phyloP scores from a whole-genome alignment of 352 stramenopile species.

The Phytophthora sojae region DNA sequence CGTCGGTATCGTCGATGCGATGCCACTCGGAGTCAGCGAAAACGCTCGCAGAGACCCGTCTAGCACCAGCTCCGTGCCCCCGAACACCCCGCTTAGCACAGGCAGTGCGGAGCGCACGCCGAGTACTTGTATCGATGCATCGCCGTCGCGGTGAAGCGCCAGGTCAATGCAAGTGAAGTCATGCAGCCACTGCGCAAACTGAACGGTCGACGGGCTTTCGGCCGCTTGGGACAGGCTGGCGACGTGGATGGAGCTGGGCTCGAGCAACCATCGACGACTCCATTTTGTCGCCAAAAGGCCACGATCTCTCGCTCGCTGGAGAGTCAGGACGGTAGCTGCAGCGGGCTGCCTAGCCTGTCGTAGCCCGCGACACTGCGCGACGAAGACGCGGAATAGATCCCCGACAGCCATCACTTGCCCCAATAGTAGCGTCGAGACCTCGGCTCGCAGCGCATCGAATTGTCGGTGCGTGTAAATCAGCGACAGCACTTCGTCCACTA shows the following conservation, averaged over 20 bases:
- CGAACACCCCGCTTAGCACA: neutral
- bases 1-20: constrained; percentile 20
- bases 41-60: constrained; percentile 35
- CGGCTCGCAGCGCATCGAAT: constrained; percentile 13
- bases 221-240: too few relatives aligned
- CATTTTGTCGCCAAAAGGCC: too few relatives aligned
- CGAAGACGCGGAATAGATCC: constrained; percentile 11
- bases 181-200: neutral
- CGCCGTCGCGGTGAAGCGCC: neutral
- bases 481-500: constrained; percentile 46
- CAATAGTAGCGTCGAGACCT: constrained; percentile 14
- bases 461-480: constrained; percentile 18
- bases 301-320: too few relatives aligned
- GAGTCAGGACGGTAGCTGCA: too few relatives aligned
- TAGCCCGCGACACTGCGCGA: too few relatives aligned
- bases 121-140: too few relatives aligned
- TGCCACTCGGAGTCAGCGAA: constrained; percentile 38
- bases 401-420: neutral
- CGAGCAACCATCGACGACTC: too few relatives aligned
- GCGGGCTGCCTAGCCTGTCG: too few relatives aligned
- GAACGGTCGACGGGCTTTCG: too few relatives aligned
- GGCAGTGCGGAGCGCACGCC: constrained; percentile 4
- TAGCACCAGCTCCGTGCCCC: constrained; percentile 31
- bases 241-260: neutral
- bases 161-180: constrained; percentile 31